Base-by-base conservation (phyloP, 768 basidiomycete species). In the Suillus lakei region DNA sequence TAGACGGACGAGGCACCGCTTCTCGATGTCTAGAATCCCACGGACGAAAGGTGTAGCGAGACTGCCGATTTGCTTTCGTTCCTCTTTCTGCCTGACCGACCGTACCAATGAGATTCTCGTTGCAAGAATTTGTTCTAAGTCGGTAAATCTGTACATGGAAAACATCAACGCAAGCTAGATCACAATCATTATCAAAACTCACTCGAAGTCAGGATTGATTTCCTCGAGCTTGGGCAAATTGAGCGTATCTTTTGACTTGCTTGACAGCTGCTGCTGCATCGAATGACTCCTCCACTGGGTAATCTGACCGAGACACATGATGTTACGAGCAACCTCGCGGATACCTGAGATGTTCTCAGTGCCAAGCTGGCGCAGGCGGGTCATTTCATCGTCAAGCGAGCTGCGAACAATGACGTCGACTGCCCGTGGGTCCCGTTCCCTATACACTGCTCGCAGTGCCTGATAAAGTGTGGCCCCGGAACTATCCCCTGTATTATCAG, bases 291-390 rank as follows among this genome's bases (percentile, higher is more conserved):
- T 84, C 92, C 93, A 96, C 48, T 81, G 82, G 0, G 83, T 80
- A 36, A 96, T 79, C 78, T 99, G 92, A 63, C 87, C 80, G 36
- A 99, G 81, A 67, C 91, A 96, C 81, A 98, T 88, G 4, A 98
- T 78, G 66, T 89, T 91, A 62, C 85, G 86, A 13, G 87, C 77
- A 16, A 88, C 85, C 65, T 87, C 83, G 26, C 89, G 86, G 61
- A 95, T 91, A 68, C 93, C 91, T 0, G 85, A 82, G 66, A 96
- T 84, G 69, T 93, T 89, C 76, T 98, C 96, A 54, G 90, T 84
- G 0, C 92, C 91, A 16, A 96, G 80, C 0, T 66, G 71, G 6
- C 86, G 84, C 43, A 99, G 81, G 15, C 84, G 85, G 39, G 79
- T 78, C 81, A 93, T 86, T 72, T 95, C 91, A 53, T 82, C 76